These are phyloP conservation scores for Populus nigra DNA, from an alignment of 345 rosid genomes.

Conservation along the genomic window DNA sequence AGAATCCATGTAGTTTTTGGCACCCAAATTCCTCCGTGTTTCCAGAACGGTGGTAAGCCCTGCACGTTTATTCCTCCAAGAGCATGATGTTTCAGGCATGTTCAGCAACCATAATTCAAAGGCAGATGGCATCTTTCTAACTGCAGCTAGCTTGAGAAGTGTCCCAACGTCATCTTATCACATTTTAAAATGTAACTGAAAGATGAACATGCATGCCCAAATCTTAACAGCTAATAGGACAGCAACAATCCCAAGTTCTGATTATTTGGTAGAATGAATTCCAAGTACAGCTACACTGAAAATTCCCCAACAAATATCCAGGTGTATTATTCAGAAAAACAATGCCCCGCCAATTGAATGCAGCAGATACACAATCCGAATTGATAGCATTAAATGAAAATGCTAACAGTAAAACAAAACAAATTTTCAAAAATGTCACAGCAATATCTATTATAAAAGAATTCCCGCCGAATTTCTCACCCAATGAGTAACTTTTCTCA, in stretches of 20 bases:
- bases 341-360: conserved; percentile 12
- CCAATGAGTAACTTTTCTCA: conserved; percentile 79
- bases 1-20: background rate
- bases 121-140: too few species aligned
- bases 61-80: background rate
- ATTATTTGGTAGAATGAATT: background rate
- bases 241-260: background rate
- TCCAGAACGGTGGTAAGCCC: background rate
- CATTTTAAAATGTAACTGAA: background rate
- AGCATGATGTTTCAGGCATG: background rate
- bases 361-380: conserved; percentile 20
- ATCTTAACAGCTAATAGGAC: background rate
- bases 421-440: conserved; percentile 11
- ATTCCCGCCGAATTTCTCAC: conserved; percentile 29
- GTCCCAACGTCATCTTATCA: background rate
- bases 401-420: conserved; percentile 7
- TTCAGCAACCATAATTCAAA: background rate
- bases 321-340: conserved; percentile 36
- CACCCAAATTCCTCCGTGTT: background rate
- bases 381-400: conserved; percentile 1
- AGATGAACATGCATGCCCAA: background rate
- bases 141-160: background rate
- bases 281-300: background rate
- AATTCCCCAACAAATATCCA: conserved; percentile 15
- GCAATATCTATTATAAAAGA: conserved; percentile 20